Evolutionary conservation across 257 asterid genomes (phyloP).

Genomic region (Eucommia ulmoides): DNA sequence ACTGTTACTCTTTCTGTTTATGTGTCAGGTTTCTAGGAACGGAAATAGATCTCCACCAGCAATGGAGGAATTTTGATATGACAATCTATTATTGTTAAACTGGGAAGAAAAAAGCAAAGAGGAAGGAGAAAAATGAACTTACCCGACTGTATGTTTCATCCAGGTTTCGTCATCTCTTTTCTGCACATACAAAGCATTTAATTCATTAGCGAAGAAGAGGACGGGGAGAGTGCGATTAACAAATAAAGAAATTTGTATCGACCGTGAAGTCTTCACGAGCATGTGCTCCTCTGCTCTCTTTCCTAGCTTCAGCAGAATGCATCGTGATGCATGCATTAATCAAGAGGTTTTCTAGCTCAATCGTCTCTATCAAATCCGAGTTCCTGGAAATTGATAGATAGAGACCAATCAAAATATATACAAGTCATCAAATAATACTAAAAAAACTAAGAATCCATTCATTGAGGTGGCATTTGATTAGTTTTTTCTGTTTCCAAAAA

Average conservation of each 20-base stretch:
- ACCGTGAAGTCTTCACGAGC: slow-evolving; percentile 98
- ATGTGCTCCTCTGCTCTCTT: slow-evolving; percentile 99
- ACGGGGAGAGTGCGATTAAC: neutral
- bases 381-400: no score
- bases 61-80: no score
- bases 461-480: no score
- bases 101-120: neutral
- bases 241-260: slow-evolving; percentile 15
- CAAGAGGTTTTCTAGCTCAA: slow-evolving; percentile 90
- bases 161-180: slow-evolving; percentile 86
- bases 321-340: slow-evolving; percentile 93
- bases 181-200: slow-evolving; percentile 32
- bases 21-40: no score
- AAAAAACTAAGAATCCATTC: no score
- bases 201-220: slow-evolving; percentile 9
- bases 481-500: no score
- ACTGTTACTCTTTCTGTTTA: no score
- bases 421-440: no score
- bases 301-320: slow-evolving; percentile 99
- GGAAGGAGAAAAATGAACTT: slow-evolving; percentile 17
- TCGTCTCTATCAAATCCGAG: slow-evolving; percentile 87
- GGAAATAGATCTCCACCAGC: no score
- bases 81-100: no score
- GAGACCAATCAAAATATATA: no score
- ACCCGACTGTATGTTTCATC: slow-evolving; percentile 96